Evolutionary conservation across 2,329 filamentous ascomycete genomes (phyloP), one percentile per base, ranked within the genome.

Genomic region (Colletotrichum sp.): DNA sequence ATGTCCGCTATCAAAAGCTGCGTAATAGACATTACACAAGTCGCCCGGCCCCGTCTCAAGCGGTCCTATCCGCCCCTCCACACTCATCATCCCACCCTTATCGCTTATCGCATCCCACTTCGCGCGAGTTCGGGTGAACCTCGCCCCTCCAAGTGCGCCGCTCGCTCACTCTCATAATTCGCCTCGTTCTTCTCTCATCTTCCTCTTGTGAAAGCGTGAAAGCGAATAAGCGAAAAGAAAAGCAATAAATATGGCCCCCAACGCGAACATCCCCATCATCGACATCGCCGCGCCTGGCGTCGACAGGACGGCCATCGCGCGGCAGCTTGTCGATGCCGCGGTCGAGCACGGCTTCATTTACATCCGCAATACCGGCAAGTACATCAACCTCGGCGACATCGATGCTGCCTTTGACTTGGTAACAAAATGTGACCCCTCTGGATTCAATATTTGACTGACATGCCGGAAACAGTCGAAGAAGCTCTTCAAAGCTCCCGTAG

Each of bases 271-370:
- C 52, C 96, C 96, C 26, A 87, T 98, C 68, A 95, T 99, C 79
- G 94, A 98, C 83, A 93, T 98, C 78, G 93, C 92, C 6, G 88
- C 90, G 21, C 87, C 89, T 7, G 88, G 88, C 32, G 80, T 84
- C 12, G 87, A 93, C 78, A 86, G 90, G 74, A 82, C 83, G n/a
- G 84, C 87, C 61, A 85, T 92, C 24, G 94, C 94, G 67, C 91
- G 91, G 71, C 90, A 92, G 77, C 89, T 99, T 57, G 92, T 98
- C 57, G 90, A 94, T 76, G 96, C 96, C 2, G 96, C 96, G 3
- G 91, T 92, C 48, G 92, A 93, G 70, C 94, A 96, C 85, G 96
- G 96, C 77, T 99, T 99, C 84, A 91, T 98, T 77, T 99, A 97
- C 83, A 92, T 99, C 80, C 93, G 92, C 81, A 96, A 95, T 81